Evolutionary conservation across 2,329 filamentous ascomycete genomes (phyloP), one percentile per base, ranked within the genome.

Genomic region (Fusarium oligoseptatum): DNA sequence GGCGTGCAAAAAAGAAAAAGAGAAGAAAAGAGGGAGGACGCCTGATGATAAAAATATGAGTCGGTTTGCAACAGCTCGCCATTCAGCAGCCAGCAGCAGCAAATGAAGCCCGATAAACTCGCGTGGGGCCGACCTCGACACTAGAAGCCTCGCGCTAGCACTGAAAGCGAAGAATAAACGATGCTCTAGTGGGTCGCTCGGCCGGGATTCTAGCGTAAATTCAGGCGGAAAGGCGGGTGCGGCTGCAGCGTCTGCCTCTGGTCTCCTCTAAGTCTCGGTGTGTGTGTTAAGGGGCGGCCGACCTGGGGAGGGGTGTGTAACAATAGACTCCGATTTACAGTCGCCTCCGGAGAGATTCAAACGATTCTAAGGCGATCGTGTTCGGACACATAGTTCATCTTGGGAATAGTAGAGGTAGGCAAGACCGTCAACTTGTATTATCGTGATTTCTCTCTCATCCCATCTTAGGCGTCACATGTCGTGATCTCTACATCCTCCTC

Each of bases 91-190:
- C 29, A 32, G 32, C 32, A 66, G 37, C 67, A 66, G 37, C 67
- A 50, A 64, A 73, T 73, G 73, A 74, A 75, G 70, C 48, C 48
- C 48, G 48, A 78, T 76, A 72, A 72, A 76, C 68, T 73, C 64
- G 74, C 70, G 68, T 67, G 69, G 67, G 58, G 22, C 24, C 45
- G 58, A 4, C 24, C 45, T 43, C n/a, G 64, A 34, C 65, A 43
- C 67, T 56, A 48, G 50, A 65, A 29, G 27, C 43, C 36, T 41
- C 11, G 50, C 60, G 57, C 76, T 74, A 74, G 58, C 17, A 70
- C 66, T 61, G 43, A 74, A 73, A 73, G 66, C 56, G 74, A 67
- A 65, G 55, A 56, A 58, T 72, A 67, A 55, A 67, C 75, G 69
- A 64, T 27, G 24, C 48, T n/a, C 64, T 39, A 48, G 72, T 74